Evolutionary conservation across 306 rosid species (phyloP).

Genomic region (Rubus idaeus): DNA sequence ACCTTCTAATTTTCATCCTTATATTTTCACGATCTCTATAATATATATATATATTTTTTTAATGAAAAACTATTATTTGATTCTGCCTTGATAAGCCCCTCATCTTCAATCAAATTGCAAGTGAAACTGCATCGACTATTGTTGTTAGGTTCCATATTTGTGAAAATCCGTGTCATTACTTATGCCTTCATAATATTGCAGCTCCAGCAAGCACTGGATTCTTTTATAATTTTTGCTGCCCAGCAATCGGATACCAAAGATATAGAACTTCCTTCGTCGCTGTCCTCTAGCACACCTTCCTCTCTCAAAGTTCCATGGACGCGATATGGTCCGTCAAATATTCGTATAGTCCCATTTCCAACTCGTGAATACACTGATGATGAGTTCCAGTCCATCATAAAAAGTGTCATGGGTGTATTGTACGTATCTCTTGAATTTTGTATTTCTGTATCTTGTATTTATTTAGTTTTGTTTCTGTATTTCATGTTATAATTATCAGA

Average conservation of each 20-base stretch:
- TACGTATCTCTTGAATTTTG: constrained; percentile 41
- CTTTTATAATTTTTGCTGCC: constrained; percentile 75
- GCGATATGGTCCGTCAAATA: constrained; percentile 62
- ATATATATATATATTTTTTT: too few relatives aligned
- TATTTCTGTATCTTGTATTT: neutral
- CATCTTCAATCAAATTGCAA: neutral
- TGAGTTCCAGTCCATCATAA: constrained; percentile 89
- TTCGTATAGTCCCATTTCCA: constrained; percentile 88
- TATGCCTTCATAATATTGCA: constrained; percentile 47
- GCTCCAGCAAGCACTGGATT: constrained; percentile 90
- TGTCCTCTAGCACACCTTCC: constrained; percentile 34
- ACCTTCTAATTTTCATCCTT: neutral
- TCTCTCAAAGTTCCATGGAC: constrained; percentile 50
- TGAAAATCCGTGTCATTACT: constrained; percentile 18
- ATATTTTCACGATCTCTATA: neutral
- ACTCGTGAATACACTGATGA: constrained; percentile 93
- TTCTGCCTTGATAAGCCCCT: neutral
- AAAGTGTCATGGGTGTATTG: constrained; percentile 90
- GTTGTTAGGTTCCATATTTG: neutral
- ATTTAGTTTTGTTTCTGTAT: constrained; percentile 17
- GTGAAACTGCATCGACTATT: neutral
- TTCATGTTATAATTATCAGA: neutral
- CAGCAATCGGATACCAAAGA: constrained; percentile 57
- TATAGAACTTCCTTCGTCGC: constrained; percentile 37
- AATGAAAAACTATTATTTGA: neutral